These are phyloP conservation scores for Dryas alaskensis DNA, from an alignment of 306 rosid genomes.

Conservation along the genomic window DNA sequence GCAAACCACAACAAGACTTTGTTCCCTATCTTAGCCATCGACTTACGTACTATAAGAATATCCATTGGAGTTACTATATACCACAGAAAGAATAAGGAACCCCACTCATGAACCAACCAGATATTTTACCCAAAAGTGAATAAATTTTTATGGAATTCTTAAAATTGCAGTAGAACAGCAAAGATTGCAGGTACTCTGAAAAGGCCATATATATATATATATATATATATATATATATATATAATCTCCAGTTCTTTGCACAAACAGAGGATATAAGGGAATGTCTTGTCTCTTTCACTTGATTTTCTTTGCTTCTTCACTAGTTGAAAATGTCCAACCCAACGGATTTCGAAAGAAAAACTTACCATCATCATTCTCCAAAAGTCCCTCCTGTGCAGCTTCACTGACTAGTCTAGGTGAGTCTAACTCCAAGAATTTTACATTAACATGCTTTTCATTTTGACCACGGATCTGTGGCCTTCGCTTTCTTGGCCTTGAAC, in stretches of 20 bases:
- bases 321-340: background rate
- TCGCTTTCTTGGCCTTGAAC: slow-evolving; percentile 63
- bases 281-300: background rate
- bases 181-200: background rate
- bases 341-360: background rate
- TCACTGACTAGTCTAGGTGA: slow-evolving; percentile 48
- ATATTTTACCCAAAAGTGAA: background rate
- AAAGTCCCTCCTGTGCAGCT: slow-evolving; percentile 42
- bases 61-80: background rate
- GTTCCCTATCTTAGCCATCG: background rate
- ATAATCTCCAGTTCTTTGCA: background rate
- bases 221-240: background rate
- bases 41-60: background rate
- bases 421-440: slow-evolving; percentile 84
- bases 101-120: background rate
- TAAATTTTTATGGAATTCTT: background rate
- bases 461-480: slow-evolving; percentile 38
- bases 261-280: background rate
- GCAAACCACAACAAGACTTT: background rate
- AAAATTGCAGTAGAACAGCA: background rate
- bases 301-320: slow-evolving; percentile 4
- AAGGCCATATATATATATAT: background rate
- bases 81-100: background rate
- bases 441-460: slow-evolving; percentile 47
- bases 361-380: slow-evolving; percentile 61